Base-by-base conservation (phyloP, 208 protist genomes). In the Leishmania mexicana region DNA sequence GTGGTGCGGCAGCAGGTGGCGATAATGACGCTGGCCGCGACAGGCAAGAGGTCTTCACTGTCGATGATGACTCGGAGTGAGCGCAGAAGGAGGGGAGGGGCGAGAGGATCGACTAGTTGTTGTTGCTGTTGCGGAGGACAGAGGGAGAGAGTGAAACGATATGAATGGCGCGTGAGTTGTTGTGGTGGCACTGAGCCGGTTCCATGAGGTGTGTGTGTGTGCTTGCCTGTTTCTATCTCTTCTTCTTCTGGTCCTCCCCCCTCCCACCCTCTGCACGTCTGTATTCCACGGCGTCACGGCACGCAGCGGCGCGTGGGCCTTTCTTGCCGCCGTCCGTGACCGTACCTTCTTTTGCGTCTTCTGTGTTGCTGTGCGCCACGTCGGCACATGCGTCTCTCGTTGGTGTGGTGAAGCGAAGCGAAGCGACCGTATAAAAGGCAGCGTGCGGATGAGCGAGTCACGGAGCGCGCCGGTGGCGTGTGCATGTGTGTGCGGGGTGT, bases 11-110 rank as follows among this genome's bases (percentile, higher is more conserved):
- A 31, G 74, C 1, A 31, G 74, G n/a, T 79, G 53, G 71, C 3
- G 53, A 28, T 76, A 40, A 57, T 54, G 73, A 13, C n/a, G 73
- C 51, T 58, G 73, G 35, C n/a, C 51, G 73, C 35, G 73, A 76
- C 51, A 47, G 73, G 19, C 73, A 60, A 42, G 73, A 76, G 73
- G 49, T 76, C 73, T 76, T 62, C 35, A 76, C 73, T 35, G 40
- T 76, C 40, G 73, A 76, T 11, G 73, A 76, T 45, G 73, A 76
- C 28, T 76, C 73, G 11, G 51, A 76, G 28, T 76, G 47, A 45
- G n/a, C 49, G 31, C 17, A 38, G 53, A 28, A 51, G 11, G 35
- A 31, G 70, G 24, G 13, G 70, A 17, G 6, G 42, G 10, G 21
- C 1, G 70, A 38, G 11, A 2, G 11, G 11, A 19, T 53, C 1